Evolutionary conservation across 176 grass and related monocot species (phyloP).

Genomic region (Juncus effusus): DNA sequence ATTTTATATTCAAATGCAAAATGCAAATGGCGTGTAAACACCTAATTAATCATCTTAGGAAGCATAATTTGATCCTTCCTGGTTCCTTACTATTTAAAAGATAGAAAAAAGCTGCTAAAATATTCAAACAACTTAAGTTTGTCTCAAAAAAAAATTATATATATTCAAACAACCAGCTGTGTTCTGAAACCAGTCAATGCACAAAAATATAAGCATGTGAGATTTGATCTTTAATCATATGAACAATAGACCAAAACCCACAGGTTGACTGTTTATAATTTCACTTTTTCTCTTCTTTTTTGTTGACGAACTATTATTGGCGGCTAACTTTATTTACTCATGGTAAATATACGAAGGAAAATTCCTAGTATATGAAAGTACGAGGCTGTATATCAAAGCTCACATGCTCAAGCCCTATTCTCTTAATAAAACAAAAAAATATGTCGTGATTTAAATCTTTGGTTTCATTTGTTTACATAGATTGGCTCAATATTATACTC

Average conservation of each 20-base stretch:
- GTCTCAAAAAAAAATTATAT: no score
- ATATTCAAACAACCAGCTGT: not conserved
- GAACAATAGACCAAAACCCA: no score
- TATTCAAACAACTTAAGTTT: not conserved
- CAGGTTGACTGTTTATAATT: no score
- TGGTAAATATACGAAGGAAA: conserved; percentile 1
- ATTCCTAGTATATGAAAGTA: not conserved
- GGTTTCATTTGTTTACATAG: not conserved
- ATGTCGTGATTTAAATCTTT: conserved; percentile 16
- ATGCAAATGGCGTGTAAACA: conserved; percentile 14
- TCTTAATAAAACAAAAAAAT: conserved; percentile 35
- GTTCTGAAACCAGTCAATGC: conserved; percentile 8
- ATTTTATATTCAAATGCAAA: conserved; percentile 8
- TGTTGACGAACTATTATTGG: no score
- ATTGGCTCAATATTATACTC: conserved; percentile 22
- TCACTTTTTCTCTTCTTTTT: no score
- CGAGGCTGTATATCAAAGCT: not conserved
- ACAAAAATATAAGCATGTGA: no score
- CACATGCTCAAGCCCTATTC: conserved; percentile 10
- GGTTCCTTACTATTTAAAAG: conserved; percentile 18
- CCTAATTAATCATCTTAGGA: conserved; percentile 16
- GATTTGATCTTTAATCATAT: no score
- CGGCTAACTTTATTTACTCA: not conserved
- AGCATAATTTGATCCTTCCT: not conserved
- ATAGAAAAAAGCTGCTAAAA: conserved; percentile 11